Base-by-base conservation (phyloP, 768 basidiomycete species). In the Zangia roseola region DNA sequence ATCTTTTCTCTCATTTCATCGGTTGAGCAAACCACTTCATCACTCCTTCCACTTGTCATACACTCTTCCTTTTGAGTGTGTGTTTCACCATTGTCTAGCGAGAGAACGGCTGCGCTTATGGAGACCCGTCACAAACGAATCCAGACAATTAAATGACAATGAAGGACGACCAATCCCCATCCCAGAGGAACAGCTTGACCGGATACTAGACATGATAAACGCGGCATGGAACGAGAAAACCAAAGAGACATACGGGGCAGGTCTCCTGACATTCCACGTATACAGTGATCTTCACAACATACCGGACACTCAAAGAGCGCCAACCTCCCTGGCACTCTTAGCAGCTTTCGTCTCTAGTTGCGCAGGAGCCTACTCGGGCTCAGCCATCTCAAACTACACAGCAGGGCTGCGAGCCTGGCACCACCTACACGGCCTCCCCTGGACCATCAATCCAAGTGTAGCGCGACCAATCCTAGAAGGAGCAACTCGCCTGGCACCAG, bases 271-370 rank as follows among this genome's bases (percentile, higher is more conserved):
- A 0, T 55, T 25, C 20, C 50, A 51, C 2, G 9, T 47, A 0
- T 40, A 35, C 21, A 49, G 37, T 1, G 21, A 52, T 5, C 10
- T 44, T 2, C 6, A 49, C 10, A 6, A 14, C 30, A 16, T 66
- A 0, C 60, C 64, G 0, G 14, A 40, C 2, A 21, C 40, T 0
- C 36, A 30, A 6, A 19, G 25, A 0, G 13, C 14, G 0, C 42
- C 45, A 4, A 17, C 25, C 1, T 37, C 16, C 0, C 28, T 16
- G 0, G 1, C 7, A 0, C 20, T 36, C 0, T 28, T 55, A 0
- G 0, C 9, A 0, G 13, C 50, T 0, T 53, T 55, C 21, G 6
- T 55, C 0, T 16, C 40, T 0, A 42, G 34, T 7, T 38, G 26
- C 2, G 26, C 39, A 0, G 45, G 34, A 0, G 12, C 16, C 0